A percentile compares a stretch with the other conserved stretches of the same genome.
These are phyloP conservation scores for Ganoderma lingzhi DNA, from an alignment of 1,284 basidiomycete species.

Conservation along the genomic window DNA sequence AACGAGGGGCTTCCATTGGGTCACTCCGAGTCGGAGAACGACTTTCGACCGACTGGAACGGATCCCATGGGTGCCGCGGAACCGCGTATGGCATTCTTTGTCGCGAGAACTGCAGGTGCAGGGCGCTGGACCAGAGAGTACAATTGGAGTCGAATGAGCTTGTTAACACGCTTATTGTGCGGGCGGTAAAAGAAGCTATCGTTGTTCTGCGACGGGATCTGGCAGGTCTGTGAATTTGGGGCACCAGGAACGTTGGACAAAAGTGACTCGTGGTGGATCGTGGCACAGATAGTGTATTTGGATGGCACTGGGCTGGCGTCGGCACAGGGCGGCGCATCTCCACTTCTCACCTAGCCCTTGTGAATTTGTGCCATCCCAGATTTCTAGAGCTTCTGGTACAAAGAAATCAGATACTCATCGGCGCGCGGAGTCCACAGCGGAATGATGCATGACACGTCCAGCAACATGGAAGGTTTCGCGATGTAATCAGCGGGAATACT, in stretches of 20 bases:
- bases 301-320: neutral
- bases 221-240: neutral
- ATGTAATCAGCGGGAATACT: neutral
- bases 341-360: neutral
- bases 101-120: neutral
- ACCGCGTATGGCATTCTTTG: neutral
- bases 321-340: neutral
- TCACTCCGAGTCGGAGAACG: neutral
- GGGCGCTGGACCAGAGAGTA: neutral
- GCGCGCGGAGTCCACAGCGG: neutral
- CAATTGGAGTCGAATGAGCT: neutral
- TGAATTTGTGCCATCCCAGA: neutral
- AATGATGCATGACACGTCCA: neutral
- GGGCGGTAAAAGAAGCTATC: neutral
- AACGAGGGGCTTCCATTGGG: neutral
- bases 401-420: neutral
- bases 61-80: neutral
- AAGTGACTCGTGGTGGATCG: neutral
- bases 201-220: neutral
- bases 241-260: slow-evolving; percentile 3
- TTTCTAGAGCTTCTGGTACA: neutral
- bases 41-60: neutral
- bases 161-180: neutral
- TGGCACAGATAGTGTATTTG: neutral
- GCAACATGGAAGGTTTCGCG: neutral